Conservation (phyloP, 2,329 filamentous ascomycete genomes). For the Fusarium citri region DNA sequence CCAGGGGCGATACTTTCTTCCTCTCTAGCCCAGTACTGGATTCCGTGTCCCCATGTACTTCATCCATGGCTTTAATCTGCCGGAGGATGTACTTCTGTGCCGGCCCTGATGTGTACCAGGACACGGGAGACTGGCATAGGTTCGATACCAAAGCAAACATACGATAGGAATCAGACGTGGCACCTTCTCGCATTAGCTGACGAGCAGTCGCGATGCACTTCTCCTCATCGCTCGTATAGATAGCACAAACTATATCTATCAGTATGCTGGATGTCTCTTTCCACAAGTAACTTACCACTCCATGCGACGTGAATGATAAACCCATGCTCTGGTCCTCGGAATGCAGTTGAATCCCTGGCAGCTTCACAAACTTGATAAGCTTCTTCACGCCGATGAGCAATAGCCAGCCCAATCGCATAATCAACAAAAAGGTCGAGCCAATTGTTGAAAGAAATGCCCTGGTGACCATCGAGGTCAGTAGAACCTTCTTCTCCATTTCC, state of each 20-base stretch:
- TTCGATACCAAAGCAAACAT: conserved; percentile 84
- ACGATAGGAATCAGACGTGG: conserved; percentile 85
- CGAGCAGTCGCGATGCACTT: conserved; percentile 78
- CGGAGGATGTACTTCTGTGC: conserved; percentile 92
- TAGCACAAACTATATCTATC: conserved; percentile 74
- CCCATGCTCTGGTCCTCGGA: conserved; percentile 75
- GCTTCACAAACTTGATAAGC: conserved; percentile 85
- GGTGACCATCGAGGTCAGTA: conserved; percentile 64
- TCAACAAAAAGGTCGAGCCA: conserved; percentile 94
- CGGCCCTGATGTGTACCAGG: conserved; percentile 83
- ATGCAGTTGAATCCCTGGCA: conserved; percentile 84
- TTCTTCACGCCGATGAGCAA: conserved; percentile 72
- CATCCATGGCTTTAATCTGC: conserved; percentile 91
- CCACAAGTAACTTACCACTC: conserved; percentile 66
- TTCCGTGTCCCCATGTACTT: conserved; percentile 55
- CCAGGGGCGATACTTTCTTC: conserved; percentile 59
- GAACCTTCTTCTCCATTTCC: conserved; percentile 41
- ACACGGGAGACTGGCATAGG: conserved; percentile 76
- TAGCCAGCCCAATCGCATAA: conserved; percentile 82
- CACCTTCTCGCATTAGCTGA: conserved; percentile 85
- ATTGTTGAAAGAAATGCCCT: conserved; percentile 81
- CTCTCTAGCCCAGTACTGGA: neutral
- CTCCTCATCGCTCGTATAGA: conserved; percentile 83
- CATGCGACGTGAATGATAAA: conserved; percentile 82
- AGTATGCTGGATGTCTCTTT: neutral